phyloP scores from a whole-genome alignment of 2,329 filamentous ascomycete genomes.

The Davidsoniella australis region DNA sequence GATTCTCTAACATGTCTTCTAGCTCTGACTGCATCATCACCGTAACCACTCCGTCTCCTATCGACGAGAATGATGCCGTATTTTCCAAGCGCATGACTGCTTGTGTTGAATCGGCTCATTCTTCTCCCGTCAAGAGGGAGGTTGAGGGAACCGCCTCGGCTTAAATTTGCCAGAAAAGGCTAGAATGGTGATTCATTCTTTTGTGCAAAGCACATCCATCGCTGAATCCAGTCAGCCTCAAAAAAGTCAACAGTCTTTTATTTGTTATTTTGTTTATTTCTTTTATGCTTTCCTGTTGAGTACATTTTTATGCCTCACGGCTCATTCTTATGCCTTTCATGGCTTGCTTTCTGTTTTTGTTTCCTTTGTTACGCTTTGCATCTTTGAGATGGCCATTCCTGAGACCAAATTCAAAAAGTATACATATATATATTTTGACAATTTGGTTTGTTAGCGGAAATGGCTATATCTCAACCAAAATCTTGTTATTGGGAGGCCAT shows the following conservation, averaged over 20 bases:
- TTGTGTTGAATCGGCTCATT: slow-evolving; percentile 28
- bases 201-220: no score
- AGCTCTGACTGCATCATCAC: slow-evolving; percentile 23
- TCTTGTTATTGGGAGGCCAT: background rate
- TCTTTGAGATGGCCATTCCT: background rate
- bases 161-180: background rate
- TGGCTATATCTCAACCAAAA: no score
- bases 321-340: no score
- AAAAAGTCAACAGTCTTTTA: background rate
- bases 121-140: slow-evolving; percentile 27
- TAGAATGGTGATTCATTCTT: no score
- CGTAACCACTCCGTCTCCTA: slow-evolving; percentile 23
- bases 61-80: slow-evolving; percentile 37
- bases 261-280: slow-evolving; percentile 4
- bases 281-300: background rate
- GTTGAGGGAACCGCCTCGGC: background rate
- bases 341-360: slow-evolving; percentile 3
- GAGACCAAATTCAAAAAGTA: background rate
- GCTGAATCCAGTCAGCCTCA: background rate
- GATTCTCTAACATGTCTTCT: slow-evolving; percentile 14
- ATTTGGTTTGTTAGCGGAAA: background rate
- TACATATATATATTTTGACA: background rate
- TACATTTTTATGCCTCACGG: no score
- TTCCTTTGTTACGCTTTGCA: slow-evolving; percentile 1
- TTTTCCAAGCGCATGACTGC: slow-evolving; percentile 33